Conservation (phyloP, 306 rosid species). For the Benincasa hispida region DNA sequence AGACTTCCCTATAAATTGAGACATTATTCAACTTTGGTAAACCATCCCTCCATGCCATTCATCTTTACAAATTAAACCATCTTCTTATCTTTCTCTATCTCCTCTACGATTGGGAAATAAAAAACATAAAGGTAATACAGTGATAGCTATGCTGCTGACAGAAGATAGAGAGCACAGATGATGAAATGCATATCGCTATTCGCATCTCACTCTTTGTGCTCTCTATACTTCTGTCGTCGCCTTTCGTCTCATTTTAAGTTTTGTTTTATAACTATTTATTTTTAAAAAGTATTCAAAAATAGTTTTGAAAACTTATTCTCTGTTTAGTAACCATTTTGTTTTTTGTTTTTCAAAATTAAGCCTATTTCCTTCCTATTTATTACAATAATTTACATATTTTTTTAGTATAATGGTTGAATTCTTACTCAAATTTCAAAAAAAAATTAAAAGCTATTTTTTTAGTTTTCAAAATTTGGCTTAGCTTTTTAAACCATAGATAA, state of each 20-base stretch:
- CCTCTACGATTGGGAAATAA: not conserved
- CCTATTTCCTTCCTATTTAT: too few species aligned
- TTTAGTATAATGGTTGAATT: too few species aligned
- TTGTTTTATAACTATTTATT: too few species aligned
- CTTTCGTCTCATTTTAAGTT: not conserved
- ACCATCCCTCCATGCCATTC: not conserved
- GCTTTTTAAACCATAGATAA: too few species aligned
- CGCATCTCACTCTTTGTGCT: slow-evolving; percentile 9
- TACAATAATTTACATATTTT: too few species aligned
- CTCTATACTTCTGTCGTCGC: slow-evolving; percentile 8
- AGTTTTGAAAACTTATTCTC: too few species aligned
- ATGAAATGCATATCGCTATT: not conserved
- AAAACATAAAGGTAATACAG: not conserved
- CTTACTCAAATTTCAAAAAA: too few species aligned
- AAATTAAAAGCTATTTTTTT: too few species aligned
- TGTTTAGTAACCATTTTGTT: too few species aligned
- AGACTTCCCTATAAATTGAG: not conserved
- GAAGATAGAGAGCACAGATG: slow-evolving; percentile 11
- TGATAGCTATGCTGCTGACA: not conserved
- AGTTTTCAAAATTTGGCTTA: too few species aligned
- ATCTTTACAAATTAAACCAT: not conserved
- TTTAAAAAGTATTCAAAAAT: too few species aligned
- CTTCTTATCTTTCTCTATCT: not conserved
- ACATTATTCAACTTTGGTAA: not conserved
- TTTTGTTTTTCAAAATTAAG: too few species aligned